Base-by-base conservation (phyloP, 176 grass and related monocot genomes). In the Musa acuminata region DNA sequence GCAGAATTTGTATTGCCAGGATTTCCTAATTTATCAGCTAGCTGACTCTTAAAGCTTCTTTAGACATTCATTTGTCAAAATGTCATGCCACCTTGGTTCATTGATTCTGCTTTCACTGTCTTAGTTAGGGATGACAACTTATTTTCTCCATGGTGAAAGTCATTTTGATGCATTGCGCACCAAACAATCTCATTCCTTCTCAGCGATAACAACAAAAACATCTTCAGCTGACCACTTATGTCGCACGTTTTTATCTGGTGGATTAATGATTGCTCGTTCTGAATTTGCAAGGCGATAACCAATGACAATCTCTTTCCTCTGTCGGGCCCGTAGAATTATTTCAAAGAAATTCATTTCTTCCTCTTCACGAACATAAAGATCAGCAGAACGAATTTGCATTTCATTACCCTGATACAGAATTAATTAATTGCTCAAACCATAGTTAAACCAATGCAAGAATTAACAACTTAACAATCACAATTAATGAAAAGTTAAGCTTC, bases 281-380 rank as follows among this genome's bases (percentile, higher is more conserved):
- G 89, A 80, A 52, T 75, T 76, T 58, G 78, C 71, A 27, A 85
- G 83, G 49, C 89, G 89, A 35, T 92, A 92, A 48, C 89, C 85
- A 17, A 91, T 83, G 60, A 91, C 85, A 68, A 91, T 85, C 67
- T 91, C 89, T 85, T 91, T 91, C 75, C 89, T 73, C 79, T 88
- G 89, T 71, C 89, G 83, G 22, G 85, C 85, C 55, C 89, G 85
- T 11, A 88, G 72, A 65, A 91, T 85, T 62, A 91, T 81, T 79
- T 91, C 89, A 43, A 83, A 88, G 60, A 92, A 92, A 64, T 84
- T 92, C 55, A 92, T 75, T 72, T 92, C 85, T 70, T 92, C 85
- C 23, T 92, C 89, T 58, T 82, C 85, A 71, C 75, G 76, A 73
- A 92, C 80, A 72, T 88, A 92, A 11, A 88, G 75, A 53, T 83